Evolutionary conservation across 1,284 basidiomycete genomes (phyloP), one percentile per base, ranked within the genome.

Genomic region (Marasmius sp.): DNA sequence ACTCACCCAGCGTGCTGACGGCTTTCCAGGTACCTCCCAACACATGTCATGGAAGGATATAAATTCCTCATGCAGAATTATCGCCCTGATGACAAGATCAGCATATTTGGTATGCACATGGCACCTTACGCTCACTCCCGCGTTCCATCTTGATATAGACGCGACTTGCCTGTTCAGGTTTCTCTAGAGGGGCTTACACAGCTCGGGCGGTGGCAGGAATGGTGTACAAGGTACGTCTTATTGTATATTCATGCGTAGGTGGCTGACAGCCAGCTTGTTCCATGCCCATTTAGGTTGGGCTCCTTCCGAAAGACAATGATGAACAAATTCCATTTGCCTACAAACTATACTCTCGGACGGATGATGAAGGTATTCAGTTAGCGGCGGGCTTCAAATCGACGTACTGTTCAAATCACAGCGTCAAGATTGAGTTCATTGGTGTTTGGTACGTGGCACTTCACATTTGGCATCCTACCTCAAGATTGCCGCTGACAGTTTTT

Each of bases 121-220:
- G 5, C 27, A 27, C 27, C 27, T 27, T 27, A 27, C 27, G 27
- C 27, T 27, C 27, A 27, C 27, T 27, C 27, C 27, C 27, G 27
- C 27, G 27, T 27, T 27, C 27, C 27, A 27, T 27, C 27, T 27
- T 27, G 27, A 27, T 27, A 27, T 27, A 27, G 27, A 27, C 27
- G 27, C 27, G 27, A 27, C 27, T 27, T 27, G 47, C 56, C n/a
- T 27, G 11, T 8, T 60, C 16, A 87, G 87, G 89, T 0, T 92
- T 92, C 68, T 91, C 88, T 57, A 82, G 90, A 36, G 90, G 90
- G 2, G 88, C 91, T 12, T 92, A 92, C 67, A 91, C 88, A 4
- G 91, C 90, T 36, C 80, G 90, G 43, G 88, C 89, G 9, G 76
- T 93, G 27, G 91, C 85, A 37, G 90, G 91, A 12, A 82, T 89